Base-by-base conservation (phyloP, 2,329 filamentous ascomycete genomes). In the Fusarium austroafricanum region DNA sequence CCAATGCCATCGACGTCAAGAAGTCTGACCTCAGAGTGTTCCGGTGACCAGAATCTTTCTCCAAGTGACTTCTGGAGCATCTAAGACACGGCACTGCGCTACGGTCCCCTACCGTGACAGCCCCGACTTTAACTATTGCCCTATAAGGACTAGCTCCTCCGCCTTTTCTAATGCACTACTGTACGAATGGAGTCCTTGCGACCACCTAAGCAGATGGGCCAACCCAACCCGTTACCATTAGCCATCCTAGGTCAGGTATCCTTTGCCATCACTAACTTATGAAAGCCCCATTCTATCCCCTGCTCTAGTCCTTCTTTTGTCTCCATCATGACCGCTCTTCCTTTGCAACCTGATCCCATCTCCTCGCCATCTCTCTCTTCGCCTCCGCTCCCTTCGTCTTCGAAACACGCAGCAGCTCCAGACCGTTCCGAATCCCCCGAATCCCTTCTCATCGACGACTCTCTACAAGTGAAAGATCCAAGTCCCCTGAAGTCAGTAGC, bases 281-380 rank as follows among this genome's bases (percentile, higher is more conserved):
- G 67, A 70, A 71, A 54, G 67, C 59, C 67, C 67, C 64, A 47
- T 64, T 47, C 53, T 38, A 51, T 70, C 59, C 67, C 67, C 67
- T 57, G 68, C 67, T 64, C 62, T 55, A 68, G 66, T 69, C 57
- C 37, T 61, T 66, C 55, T 56, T 57, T 66, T 42, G 61, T 62
- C 61, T 61, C 61, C 67, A 61, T 70, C 67, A 70, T 70, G 67
- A 70, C 67, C 67, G 58, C 67, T 70, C 69, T 55, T 63, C 67
- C 60, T 67, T 33, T 47, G 52, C 70, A 61, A 66, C 53, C 66
- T 49, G 46, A 68, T 61, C 61, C 38, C 50, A 39, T 64, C 42
- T 49, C 63, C 42, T 64, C 51, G 38, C 31, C 57, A 17, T 53
- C 70, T 44, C 35, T 56, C 33, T 65, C 70, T 38, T 55, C 37